phyloP scores from a whole-genome alignment of 352 stramenopile genomes.

The Phytophthora colocasiae region DNA sequence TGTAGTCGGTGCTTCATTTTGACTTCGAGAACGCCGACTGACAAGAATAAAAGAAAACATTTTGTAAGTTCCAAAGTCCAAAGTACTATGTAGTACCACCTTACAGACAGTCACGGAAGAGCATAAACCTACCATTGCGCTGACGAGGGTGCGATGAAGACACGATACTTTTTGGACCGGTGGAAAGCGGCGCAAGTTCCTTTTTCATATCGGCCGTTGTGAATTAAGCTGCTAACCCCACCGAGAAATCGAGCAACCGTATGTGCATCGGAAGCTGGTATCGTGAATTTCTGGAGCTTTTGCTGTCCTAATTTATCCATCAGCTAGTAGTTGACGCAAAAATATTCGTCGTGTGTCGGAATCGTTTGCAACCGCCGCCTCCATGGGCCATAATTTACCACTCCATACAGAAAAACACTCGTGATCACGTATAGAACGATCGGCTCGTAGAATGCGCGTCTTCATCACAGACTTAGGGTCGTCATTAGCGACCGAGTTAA shows the following conservation, averaged over 20 bases:
- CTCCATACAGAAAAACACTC: too few relatives aligned
- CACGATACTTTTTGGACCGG: slow-evolving; percentile 22
- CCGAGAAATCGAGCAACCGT: slow-evolving; percentile 9
- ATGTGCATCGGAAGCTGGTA: slow-evolving; percentile 20
- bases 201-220: slow-evolving; percentile 27
- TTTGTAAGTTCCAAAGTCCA: neutral
- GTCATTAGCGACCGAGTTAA: slow-evolving; percentile 61
- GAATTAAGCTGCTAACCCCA: slow-evolving; percentile 14
- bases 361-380: slow-evolving; percentile 27
- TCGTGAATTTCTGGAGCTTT: slow-evolving; percentile 3
- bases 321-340: slow-evolving; percentile 8
- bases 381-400: neutral
- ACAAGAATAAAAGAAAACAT: neutral
- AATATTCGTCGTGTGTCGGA: slow-evolving; percentile 12
- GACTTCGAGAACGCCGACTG: slow-evolving; percentile 68
- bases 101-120: too few relatives aligned
- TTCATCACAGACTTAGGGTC: slow-evolving; percentile 79
- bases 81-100: too few relatives aligned
- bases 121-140: slow-evolving; percentile 53
- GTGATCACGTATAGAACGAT: neutral
- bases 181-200: slow-evolving; percentile 33
- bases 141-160: slow-evolving; percentile 35
- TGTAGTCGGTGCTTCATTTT: slow-evolving; percentile 76
- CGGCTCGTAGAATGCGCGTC: slow-evolving; percentile 56
- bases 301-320: slow-evolving; percentile 11